Conservation (phyloP, 805 yeast genomes). For the Saturnispora diversa region DNA sequence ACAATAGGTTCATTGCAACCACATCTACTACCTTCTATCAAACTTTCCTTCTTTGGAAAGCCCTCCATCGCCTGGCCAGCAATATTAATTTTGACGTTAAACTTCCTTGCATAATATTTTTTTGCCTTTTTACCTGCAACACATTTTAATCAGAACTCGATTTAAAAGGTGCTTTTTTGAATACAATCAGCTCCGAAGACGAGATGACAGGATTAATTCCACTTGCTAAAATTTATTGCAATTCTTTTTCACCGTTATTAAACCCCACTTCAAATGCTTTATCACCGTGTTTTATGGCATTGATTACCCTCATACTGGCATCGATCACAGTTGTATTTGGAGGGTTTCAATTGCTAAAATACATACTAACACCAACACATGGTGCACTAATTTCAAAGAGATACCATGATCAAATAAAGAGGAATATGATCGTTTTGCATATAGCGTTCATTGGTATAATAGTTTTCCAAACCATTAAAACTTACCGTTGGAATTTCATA, state of each 20-base stretch:
- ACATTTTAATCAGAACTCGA: too few species aligned
- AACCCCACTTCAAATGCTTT: conserved; percentile 22
- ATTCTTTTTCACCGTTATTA: conserved; percentile 19
- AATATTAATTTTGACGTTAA: too few species aligned
- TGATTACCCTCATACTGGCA: conserved; percentile 14
- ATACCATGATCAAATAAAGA: conserved; percentile 13
- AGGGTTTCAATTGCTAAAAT: conserved; percentile 17
- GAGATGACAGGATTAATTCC: too few species aligned
- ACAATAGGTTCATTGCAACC: too few species aligned
- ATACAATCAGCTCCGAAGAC: too few species aligned
- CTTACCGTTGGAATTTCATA: conserved; percentile 6
- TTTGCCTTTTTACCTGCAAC: too few species aligned
- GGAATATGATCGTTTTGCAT: conserved; percentile 13
- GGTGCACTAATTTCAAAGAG: conserved; percentile 11
- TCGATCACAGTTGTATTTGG: conserved; percentile 16
- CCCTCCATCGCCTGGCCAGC: too few species aligned
- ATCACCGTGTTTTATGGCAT: conserved; percentile 27
- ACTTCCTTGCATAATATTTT: too few species aligned
- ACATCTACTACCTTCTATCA: too few species aligned
- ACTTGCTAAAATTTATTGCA: too few species aligned
- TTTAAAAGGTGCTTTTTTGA: too few species aligned
- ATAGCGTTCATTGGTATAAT: conserved; percentile 8
- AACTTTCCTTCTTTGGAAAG: too few species aligned
- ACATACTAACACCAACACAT: conserved; percentile 9
- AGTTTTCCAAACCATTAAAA: conserved; percentile 7